A percentile compares a stretch with the other conserved stretches of the same genome.
Evolutionary conservation across 1,284 basidiomycete genomes (phyloP).

Genomic region (Heterobasidion parviporum): DNA sequence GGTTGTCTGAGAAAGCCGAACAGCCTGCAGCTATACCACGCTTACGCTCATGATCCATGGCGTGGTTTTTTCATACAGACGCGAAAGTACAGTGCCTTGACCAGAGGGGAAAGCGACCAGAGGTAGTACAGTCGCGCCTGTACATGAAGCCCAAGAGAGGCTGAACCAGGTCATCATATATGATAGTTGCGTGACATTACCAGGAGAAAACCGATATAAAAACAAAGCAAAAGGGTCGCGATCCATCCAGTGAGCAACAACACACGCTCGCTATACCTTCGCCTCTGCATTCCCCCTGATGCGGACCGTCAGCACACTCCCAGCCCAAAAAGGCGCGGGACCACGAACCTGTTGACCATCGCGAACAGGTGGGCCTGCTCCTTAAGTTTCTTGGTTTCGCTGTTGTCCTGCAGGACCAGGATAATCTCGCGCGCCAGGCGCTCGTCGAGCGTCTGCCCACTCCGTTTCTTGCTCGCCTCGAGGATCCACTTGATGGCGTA

Average conservation of each 20-base stretch:
- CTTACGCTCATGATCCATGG: too few relatives aligned
- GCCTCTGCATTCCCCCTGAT: conserved; percentile 10
- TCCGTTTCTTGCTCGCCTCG: conserved; percentile 41
- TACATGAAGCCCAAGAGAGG: too few relatives aligned
- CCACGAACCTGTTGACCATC: conserved; percentile 72
- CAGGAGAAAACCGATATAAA: too few relatives aligned
- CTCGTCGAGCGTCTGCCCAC: conserved; percentile 50
- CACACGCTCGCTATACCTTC: conserved; percentile 4
- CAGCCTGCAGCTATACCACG: too few relatives aligned
- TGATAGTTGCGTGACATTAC: too few relatives aligned
- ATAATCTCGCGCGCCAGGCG: conserved; percentile 73
- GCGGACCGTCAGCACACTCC: neutral
- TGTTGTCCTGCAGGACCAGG: conserved; percentile 52
- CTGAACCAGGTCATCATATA: too few relatives aligned
- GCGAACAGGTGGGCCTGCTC: conserved; percentile 60
- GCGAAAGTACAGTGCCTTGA: too few relatives aligned
- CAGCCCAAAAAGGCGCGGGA: neutral
- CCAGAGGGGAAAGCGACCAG: too few relatives aligned
- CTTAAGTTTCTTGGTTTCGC: conserved; percentile 50
- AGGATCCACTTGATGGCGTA: conserved; percentile 64
- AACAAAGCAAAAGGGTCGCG: too few relatives aligned
- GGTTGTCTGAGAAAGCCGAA: too few relatives aligned
- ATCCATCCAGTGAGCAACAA: neutral
- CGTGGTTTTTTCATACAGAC: too few relatives aligned
- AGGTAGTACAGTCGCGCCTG: too few relatives aligned